Evolutionary conservation across 768 basidiomycete species (phyloP).

Genomic region (Postia placenta): DNA sequence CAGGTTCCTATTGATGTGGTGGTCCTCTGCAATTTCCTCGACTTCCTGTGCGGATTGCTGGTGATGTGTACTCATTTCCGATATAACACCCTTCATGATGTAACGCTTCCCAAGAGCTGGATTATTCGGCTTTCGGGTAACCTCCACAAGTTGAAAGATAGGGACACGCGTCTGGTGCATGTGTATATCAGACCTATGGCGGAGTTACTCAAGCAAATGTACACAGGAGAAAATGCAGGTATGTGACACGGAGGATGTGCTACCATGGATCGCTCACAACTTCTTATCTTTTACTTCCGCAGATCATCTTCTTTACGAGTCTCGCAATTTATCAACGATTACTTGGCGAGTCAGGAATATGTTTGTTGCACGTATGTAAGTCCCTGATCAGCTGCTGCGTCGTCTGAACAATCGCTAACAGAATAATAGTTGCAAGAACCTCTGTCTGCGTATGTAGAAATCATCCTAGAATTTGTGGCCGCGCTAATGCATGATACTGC

Average conservation of each 20-base stretch:
- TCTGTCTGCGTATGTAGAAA: constrained; percentile 41
- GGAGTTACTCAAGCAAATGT: constrained; percentile 11
- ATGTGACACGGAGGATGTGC: neutral
- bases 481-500: neutral
- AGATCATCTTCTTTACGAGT: constrained; percentile 11
- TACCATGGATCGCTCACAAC: neutral
- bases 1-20: constrained; percentile 36
- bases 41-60: constrained; percentile 37
- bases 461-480: neutral
- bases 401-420: neutral
- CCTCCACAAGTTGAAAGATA: neutral
- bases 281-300: neutral
- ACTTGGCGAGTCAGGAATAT: constrained; percentile 13
- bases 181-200: constrained; percentile 8
- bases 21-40: constrained; percentile 46
- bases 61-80: constrained; percentile 29
- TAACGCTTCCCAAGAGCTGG: constrained; percentile 54
- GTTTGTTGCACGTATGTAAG: constrained; percentile 45
- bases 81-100: constrained; percentile 30
- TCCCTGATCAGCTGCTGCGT: constrained; percentile 32
- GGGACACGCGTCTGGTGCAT: constrained; percentile 2
- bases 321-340: neutral
- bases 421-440: constrained; percentile 35
- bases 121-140: constrained; percentile 1
- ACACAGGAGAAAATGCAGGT: constrained; percentile 2